Base-by-base conservation (phyloP, 2,329 filamentous ascomycete genomes). In the Talaromyces sp. region DNA sequence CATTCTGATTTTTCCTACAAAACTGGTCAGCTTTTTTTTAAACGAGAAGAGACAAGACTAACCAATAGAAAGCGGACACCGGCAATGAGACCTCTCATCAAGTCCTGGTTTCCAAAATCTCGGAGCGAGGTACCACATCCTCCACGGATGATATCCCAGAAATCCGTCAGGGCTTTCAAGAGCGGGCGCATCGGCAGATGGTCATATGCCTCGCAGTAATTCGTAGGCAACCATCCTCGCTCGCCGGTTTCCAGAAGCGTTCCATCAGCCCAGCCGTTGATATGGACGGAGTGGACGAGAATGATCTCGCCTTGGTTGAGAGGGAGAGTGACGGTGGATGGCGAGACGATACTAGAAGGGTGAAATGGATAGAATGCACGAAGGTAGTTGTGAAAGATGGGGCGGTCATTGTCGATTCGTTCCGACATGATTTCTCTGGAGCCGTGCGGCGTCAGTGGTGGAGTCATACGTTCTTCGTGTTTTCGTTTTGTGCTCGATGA, bases 201-300 rank as follows among this genome's bases (percentile, higher is more conserved):
- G 67, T 97, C 91, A 74, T 97, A 99, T 9, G 91, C 85, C 73
- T 97, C 93, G 80, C 95, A 99, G 75, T 98, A 99, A 76, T 99
- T 99, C 8, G 95, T 99, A 2, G 95, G 95, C 63, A 99, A 81
- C 95, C 95, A 99, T 65, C 95, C 95, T 68, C 95, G 85, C 57
- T 90, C 89, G 30, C 94, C 94, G 2, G 92, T 91, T 28, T 89
- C 85, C 64, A 99, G 79, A 47, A 97, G 81, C 0, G 95, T 99
- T 57, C 95, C 95, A 75, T 99, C 95, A 34, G 95, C 95, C 95
- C 95, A 99, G 68, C 95, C 95, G 79, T 98, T 99, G 64, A 92
- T 95, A 76, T 99, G 95, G 67, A 98, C 91, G 4, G 95, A 97
- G 76, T 99, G 95, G 27, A 99, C 90, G 62, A 99, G 79, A 59